Base-by-base conservation (phyloP, 78 protist species). In the Dictyostelium brefeldianum region DNA sequence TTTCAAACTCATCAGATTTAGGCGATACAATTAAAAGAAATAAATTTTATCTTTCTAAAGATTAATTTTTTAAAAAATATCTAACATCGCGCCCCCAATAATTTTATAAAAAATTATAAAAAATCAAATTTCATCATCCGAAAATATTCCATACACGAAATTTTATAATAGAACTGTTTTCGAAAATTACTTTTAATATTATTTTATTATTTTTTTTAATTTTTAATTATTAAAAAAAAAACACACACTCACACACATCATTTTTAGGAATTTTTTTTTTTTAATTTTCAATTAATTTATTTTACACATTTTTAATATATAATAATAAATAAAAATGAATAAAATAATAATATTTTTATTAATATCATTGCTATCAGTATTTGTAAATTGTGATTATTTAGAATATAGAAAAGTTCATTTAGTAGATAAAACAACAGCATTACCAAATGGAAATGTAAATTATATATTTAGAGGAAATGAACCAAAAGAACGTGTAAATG, bases 381-480 rank as follows among this genome's bases (percentile, higher is more conserved):
- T 73, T 36, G 14, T 71, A 17, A n/a, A 31, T n/a, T 10, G 56
- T 20, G 79, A 54, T 20, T 75, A 84, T 59, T 50, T 87, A n/a
- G 93, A 87, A 5, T 64, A 57, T 77, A 71, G 43, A 65, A 87
- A 87, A 53, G 83, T 87, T 31, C 83, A 80, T 50, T 77, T 64
- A 5, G 78, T 87, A 14, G 85, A 87, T 36, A 10, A 56, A 47
- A 78, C 84, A 1, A 4, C 36, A 10, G 36, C 51, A 78, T 27
- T 87, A 18, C 1, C 46, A 41, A 78, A 87, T n/a, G 93, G 93
- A 0, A 29, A 31, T 47, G 70, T 71, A 11, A 87, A 87, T 51
- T 87, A 87, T 65, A 5, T 87, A 4, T 87, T 87, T 27, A 87
- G 93, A 87, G 93, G 93, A 10, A 87, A 87, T 65, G 93, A 87